A percentile compares a stretch with the other conserved stretches of the same genome.
These are phyloP conservation scores for Pholiota molesta DNA, from an alignment of 768 basidiomycete genomes.

Conservation along the genomic window DNA sequence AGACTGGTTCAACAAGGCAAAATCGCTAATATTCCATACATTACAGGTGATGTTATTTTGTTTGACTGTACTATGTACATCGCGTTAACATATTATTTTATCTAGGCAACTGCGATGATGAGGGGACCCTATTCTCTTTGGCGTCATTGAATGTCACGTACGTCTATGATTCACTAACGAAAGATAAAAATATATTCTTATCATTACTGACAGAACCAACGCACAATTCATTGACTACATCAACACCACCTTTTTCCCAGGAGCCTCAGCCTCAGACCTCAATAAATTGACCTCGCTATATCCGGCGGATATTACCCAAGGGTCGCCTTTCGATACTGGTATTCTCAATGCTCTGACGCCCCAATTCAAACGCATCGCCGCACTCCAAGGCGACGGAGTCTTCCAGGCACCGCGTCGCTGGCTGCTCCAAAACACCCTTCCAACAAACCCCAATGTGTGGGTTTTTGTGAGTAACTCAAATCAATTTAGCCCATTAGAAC, in stretches of 20 bases:
- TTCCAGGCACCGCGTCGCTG: slow-evolving; percentile 49
- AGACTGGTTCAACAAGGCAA: slow-evolving; percentile 43
- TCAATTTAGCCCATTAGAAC: too few species aligned
- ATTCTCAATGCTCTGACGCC: slow-evolving; percentile 41
- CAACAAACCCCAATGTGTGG: slow-evolving; percentile 42
- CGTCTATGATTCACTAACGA: slow-evolving; percentile 28
- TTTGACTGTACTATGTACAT: not conserved
- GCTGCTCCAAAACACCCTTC: slow-evolving; percentile 38
- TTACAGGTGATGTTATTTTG: not conserved
- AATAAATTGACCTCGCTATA: slow-evolving; percentile 32
- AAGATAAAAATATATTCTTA: not conserved
- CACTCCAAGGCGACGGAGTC: slow-evolving; percentile 45
- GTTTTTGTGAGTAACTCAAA: slow-evolving; percentile 29
- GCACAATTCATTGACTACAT: slow-evolving; percentile 19
- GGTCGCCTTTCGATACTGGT: slow-evolving; percentile 54
- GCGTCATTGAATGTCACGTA: slow-evolving; percentile 51
- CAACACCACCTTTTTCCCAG: slow-evolving; percentile 30
- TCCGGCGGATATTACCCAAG: slow-evolving; percentile 37
- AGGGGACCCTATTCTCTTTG: slow-evolving; percentile 50
- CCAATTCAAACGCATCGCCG: slow-evolving; percentile 46
- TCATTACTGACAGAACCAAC: slow-evolving; percentile 12
- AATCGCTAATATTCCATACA: slow-evolving; percentile 47
- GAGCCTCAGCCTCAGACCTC: slow-evolving; percentile 26
- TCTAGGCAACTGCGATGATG: slow-evolving; percentile 42
- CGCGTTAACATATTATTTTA: not conserved